Conservation (phyloP, 192 early-diverging fungal species). For the Backusella luteola region DNA sequence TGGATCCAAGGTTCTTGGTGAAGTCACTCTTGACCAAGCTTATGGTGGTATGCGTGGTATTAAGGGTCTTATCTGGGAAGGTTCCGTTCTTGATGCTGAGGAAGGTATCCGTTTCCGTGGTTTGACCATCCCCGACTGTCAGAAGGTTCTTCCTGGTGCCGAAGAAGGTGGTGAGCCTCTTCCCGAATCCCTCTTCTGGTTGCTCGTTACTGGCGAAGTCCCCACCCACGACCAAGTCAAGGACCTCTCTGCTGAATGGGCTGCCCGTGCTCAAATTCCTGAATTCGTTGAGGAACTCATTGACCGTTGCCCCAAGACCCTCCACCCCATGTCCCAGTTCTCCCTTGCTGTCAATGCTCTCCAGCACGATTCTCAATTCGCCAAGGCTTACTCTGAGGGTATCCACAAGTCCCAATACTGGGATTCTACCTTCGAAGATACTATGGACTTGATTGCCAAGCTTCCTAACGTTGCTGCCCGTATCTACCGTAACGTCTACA, state of each 20-base stretch:
- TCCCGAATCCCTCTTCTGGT: conserved; percentile 99
- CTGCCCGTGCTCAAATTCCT: conserved; percentile 89
- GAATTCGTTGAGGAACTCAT: conserved; percentile 95
- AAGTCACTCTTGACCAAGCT: conserved; percentile 95
- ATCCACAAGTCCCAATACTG: conserved; percentile 96
- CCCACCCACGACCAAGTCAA: conserved; percentile 92
- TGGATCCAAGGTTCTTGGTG: conserved; percentile 87
- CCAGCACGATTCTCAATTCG: conserved; percentile 95
- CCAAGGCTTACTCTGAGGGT: conserved; percentile 93
- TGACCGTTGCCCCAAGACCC: conserved; percentile 96
- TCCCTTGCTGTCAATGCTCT: conserved; percentile 95
- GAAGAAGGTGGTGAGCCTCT: conserved; percentile 88
- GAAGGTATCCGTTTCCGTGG: conserved; percentile 99
- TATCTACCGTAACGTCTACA: conserved; percentile 99
- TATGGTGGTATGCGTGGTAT: conserved; percentile 99
- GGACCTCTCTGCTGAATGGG: conserved; percentile 92
- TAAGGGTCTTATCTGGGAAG: conserved; percentile 99
- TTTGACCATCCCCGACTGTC: conserved; percentile 95
- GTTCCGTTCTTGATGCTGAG: conserved; percentile 94
- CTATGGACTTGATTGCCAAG: conserved; percentile 98
- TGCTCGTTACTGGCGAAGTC: conserved; percentile 96
- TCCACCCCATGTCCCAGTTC: conserved; percentile 99
- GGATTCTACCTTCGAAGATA: conserved; percentile 94
- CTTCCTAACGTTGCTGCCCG: conserved; percentile 94
- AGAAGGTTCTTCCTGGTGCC: conserved; percentile 86